phyloP scores from a whole-genome alignment of 2,329 filamentous ascomycete genomes.

The Aspergillus cejpii region DNA sequence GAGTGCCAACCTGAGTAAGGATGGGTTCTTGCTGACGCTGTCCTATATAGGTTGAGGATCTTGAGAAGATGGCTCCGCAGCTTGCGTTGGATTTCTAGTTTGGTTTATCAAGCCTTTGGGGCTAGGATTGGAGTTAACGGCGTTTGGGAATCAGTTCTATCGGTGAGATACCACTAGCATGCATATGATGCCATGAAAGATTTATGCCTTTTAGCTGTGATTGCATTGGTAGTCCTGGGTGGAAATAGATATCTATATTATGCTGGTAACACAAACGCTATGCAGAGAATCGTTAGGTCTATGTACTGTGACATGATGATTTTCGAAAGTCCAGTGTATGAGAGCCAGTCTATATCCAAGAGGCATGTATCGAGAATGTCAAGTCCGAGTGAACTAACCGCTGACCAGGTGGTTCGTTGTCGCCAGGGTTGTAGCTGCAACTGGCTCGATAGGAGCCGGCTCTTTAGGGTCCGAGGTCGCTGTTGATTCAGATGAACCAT shows the following conservation, averaged over 20 bases:
- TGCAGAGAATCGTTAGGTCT: not conserved
- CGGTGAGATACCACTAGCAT: slow-evolving; percentile 19
- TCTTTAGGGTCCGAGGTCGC: slow-evolving; percentile 8
- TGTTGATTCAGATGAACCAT: slow-evolving; percentile 3
- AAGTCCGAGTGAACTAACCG: slow-evolving; percentile 14
- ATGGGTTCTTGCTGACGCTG: slow-evolving; percentile 12
- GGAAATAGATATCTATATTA: not conserved
- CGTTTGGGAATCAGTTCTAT: not conserved
- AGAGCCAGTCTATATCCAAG: not conserved
- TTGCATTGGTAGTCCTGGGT: not conserved
- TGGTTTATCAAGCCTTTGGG: slow-evolving; percentile 3
- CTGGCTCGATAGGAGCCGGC: slow-evolving; percentile 3
- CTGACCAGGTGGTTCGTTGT: slow-evolving; percentile 28
- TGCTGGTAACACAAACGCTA: not conserved
- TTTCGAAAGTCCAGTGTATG: not conserved
- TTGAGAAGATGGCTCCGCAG: slow-evolving; percentile 82
- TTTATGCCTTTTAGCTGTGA: not conserved
- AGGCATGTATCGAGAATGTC: too few species aligned
- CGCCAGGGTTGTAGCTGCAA: slow-evolving; percentile 15
- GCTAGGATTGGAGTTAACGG: slow-evolving; percentile 7
- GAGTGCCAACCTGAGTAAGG: not conserved
- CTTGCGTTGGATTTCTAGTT: slow-evolving; percentile 72
- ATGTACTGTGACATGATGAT: not conserved
- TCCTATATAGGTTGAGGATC: slow-evolving; percentile 63
- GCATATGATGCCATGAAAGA: slow-evolving; percentile 1